A percentile compares a stretch with the other conserved stretches of the same genome.
phyloP scores from a whole-genome alignment of 2,329 filamentous ascomycete species.

The Dactylonectria macrodidyma region DNA sequence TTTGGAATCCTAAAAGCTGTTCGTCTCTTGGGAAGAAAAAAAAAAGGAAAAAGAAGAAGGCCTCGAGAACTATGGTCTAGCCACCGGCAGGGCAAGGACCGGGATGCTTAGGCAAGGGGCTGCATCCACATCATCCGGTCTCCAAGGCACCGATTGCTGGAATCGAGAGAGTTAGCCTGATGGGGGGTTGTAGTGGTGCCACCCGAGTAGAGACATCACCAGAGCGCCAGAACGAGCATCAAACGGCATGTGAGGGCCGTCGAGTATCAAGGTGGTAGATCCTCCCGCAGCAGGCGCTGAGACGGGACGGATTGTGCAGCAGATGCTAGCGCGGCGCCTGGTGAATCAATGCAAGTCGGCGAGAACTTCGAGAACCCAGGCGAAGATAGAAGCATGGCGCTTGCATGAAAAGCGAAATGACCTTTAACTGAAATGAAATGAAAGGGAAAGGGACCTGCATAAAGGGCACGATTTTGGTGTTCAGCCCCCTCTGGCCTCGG shows the following conservation, averaged over 20 bases:
- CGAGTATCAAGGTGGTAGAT: constrained; percentile 6
- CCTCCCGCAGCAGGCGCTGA: constrained; percentile 34
- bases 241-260: constrained; percentile 24
- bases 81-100: neutral
- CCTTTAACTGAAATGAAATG: neutral
- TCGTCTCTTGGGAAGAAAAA: too few species aligned
- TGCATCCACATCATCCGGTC: constrained; percentile 3
- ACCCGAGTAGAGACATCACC: constrained; percentile 29
- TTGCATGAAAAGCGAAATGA: constrained; percentile 9
- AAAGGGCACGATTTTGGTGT: neutral
- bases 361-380: neutral
- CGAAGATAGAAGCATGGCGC: neutral
- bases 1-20: neutral
- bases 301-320: constrained; percentile 17
- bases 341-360: neutral
- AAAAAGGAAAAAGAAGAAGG: neutral
- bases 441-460: constrained; percentile 5
- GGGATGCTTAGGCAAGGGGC: constrained; percentile 4
- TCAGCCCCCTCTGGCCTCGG: too few species aligned
- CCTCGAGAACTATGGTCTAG: neutral
- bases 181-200: constrained; percentile 12
- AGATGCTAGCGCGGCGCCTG: constrained; percentile 11
- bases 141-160: constrained; percentile 19
- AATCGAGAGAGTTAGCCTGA: constrained; percentile 8
- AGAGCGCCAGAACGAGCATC: constrained; percentile 24